Evolutionary conservation across 192 early-diverging fungal species (phyloP), one percentile per base, ranked within the genome.

Genomic region (Coemansia sp.): DNA sequence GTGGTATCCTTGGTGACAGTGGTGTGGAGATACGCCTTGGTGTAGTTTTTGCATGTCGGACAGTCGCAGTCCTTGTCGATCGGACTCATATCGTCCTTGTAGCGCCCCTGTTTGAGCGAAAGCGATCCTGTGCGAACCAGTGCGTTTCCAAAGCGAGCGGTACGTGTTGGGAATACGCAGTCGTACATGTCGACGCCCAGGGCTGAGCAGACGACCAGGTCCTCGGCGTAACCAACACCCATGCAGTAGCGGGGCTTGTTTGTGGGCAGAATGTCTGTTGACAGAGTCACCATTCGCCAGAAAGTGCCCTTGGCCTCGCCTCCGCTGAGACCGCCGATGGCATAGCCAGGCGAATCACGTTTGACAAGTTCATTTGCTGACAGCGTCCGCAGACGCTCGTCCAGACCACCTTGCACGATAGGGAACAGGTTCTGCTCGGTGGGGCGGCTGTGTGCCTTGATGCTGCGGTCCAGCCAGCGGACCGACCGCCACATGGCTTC

Each of bases 141-240:
- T 11, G 93, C 93, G 72, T 91, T 91, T 20, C 93, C 93, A 68
- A 94, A 94, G 34, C 93, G 89, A 5, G 93, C 93, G 20, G 93
- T 94, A 48, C 93, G 86, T 3, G 93, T 94, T 0, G 93, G 93
- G 71, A 90, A 94, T 28, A 94, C 93, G 75, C 93, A 94, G 68
- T 94, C 93, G 72, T 89, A 94, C 91, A 93, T 93, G 72, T 94
- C 91, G 45, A 94, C 91, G 36, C 93, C 93, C 66, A 94, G 76
- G 34, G 93, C 91, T 28, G 87, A 86, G 83, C 93, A 93, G 1
- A 94, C 89, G 3, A 94, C 91, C 67, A 93, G 69, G 73, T 94
- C 91, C 60, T 91, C 91, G 6, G 91, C 89, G 57, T 93, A 90
- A 56, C 93, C 93, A 30, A 94, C 91, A 18, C 93, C 93, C 93